A percentile compares a stretch with the other conserved stretches of the same genome.
These are phyloP conservation scores for Elsinoe arachidis DNA, from an alignment of 2,329 filamentous ascomycete genomes.

Conservation along the genomic window DNA sequence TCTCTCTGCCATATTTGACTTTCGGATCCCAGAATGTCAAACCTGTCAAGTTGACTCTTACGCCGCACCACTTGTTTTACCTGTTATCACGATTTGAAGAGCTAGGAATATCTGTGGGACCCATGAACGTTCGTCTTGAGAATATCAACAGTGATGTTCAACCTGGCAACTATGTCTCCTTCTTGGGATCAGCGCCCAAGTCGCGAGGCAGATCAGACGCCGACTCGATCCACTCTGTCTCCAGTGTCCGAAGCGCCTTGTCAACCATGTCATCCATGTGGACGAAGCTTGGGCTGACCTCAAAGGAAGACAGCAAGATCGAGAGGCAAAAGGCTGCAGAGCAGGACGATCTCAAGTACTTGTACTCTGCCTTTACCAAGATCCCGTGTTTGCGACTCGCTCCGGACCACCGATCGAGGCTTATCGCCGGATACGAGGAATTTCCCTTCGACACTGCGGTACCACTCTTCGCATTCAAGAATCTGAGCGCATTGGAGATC, in stretches of 20 bases:
- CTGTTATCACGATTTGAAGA: slow-evolving; percentile 93
- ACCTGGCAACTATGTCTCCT: slow-evolving; percentile 90
- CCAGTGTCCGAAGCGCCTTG: slow-evolving; percentile 94
- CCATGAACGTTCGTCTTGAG: slow-evolving; percentile 92
- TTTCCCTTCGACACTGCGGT: slow-evolving; percentile 98
- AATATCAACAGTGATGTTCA: slow-evolving; percentile 84
- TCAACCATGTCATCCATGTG: slow-evolving; percentile 91
- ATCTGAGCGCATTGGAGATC: slow-evolving; percentile 85
- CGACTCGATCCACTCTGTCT: slow-evolving; percentile 89
- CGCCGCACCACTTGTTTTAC: slow-evolving; percentile 94
- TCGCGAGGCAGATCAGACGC: slow-evolving; percentile 72
- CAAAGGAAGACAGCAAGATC: slow-evolving; percentile 66
- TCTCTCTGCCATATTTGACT: slow-evolving; percentile 76
- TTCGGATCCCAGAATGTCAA: slow-evolving; percentile 81
- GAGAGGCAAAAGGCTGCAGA: slow-evolving; percentile 84
- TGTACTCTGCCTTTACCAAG: slow-evolving; percentile 98
- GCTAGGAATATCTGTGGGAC: slow-evolving; percentile 78
- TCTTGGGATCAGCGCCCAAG: slow-evolving; percentile 74
- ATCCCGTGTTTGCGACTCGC: slow-evolving; percentile 84
- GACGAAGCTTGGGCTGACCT: slow-evolving; percentile 74
- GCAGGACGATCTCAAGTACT: slow-evolving; percentile 82
- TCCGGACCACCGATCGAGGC: slow-evolving; percentile 82
- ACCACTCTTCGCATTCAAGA: slow-evolving; percentile 95
- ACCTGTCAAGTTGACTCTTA: slow-evolving; percentile 83
- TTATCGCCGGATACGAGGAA: slow-evolving; percentile 91